These are phyloP conservation scores for Brassica balearica DNA, from an alignment of 441 rosid genomes.

Conservation along the genomic window DNA sequence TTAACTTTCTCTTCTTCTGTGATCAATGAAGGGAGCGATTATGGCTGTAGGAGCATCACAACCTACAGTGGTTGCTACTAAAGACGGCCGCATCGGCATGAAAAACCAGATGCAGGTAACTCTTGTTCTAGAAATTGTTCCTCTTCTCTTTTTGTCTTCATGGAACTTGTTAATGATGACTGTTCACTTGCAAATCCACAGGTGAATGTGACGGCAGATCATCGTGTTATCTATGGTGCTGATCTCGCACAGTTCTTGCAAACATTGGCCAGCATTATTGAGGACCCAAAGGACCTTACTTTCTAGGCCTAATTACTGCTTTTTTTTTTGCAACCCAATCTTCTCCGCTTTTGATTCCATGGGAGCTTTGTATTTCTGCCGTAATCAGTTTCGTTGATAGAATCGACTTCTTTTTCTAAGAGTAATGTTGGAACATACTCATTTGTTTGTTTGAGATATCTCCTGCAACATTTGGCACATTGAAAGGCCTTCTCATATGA, in stretches of 20 bases:
- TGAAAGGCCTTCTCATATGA: not conserved
- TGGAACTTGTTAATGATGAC: slow-evolving; percentile 28
- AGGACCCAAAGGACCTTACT: slow-evolving; percentile 89
- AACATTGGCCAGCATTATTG: slow-evolving; percentile 79
- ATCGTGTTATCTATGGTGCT: slow-evolving; percentile 92
- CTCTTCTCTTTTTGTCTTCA: slow-evolving; percentile 7
- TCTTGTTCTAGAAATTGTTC: slow-evolving; percentile 16
- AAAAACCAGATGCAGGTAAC: slow-evolving; percentile 96
- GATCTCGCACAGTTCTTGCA: slow-evolving; percentile 94
- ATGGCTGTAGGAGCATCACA: slow-evolving; percentile 97
- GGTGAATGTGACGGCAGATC: slow-evolving; percentile 95
- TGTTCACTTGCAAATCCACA: slow-evolving; percentile 45
- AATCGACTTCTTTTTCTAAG: not conserved
- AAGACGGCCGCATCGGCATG: slow-evolving; percentile 89
- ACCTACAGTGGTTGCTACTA: slow-evolving; percentile 83
- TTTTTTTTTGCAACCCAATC: slow-evolving; percentile 9
- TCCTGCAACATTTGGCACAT: slow-evolving; percentile 12
- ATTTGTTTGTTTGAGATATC: slow-evolving; percentile 24
- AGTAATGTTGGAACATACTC: slow-evolving; percentile 23
- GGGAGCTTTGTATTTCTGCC: slow-evolving; percentile 39
- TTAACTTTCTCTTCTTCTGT: slow-evolving; percentile 21
- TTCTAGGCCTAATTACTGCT: slow-evolving; percentile 48
- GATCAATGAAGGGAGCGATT: slow-evolving; percentile 80
- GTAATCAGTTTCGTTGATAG: slow-evolving; percentile 34
- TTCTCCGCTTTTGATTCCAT: slow-evolving; percentile 36